Evolutionary conservation across 2,329 filamentous ascomycete genomes (phyloP), one percentile per base, ranked within the genome.

Genomic region (Xylariaceae sp.): DNA sequence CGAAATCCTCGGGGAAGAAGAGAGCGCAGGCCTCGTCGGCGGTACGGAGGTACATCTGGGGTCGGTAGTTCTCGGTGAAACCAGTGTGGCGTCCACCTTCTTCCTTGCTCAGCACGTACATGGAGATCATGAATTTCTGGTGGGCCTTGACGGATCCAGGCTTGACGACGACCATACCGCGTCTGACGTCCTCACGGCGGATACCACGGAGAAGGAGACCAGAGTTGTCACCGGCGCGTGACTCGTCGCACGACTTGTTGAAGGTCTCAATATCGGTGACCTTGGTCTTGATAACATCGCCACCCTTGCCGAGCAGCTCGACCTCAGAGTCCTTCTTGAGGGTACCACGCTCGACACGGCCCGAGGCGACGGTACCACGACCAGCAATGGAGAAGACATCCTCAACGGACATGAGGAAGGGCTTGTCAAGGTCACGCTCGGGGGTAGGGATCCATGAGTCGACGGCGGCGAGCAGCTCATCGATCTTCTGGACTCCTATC

Each of bases 261-360:
- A 98, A 98, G 56, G 92, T 98, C 79, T 98, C 93, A 59, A 98
- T 97, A 66, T 98, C 94, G 64, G 93, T 98, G 56, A 98, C 92
- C 80, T 96, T 97, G 71, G 93, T 97, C 83, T 94, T 96, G 78
- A 97, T 88, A 57, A 88, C 74, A 37, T 83, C 79, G 46, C 73
- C 71, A 58, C 85, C 83, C 77, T 93, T 95, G 67, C 93, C 93
- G 51, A 98, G 80, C 55, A 98, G 81, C 78, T 98, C 93, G 57
- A 98, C 83, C 66, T 98, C 93, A 54, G 84, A 79, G 68, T 98
- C 93, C 72, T 83, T 88, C 87, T 95, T 97, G 64, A 98, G 75
- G 47, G 82, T 70, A 75, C 93, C 93, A 67, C 93, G 92, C 83
- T 97, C 91, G 50, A 98, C 93, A 80, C 93, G 91, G 57, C 93